Base-by-base conservation (phyloP, 148 eudicot genomes). In the Hydrangea macrophylla region DNA sequence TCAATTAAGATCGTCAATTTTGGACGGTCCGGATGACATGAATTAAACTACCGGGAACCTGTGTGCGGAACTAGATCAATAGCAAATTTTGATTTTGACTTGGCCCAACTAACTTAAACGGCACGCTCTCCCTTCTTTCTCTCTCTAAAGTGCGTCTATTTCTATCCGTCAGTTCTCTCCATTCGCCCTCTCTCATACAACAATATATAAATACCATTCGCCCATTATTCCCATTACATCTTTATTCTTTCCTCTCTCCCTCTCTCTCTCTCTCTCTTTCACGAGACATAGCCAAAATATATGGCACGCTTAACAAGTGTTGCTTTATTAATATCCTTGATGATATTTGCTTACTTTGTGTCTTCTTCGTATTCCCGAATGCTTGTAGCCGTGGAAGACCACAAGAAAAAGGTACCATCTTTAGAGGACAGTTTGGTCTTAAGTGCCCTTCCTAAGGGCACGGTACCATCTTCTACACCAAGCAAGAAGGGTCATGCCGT, bases 391-490 rank as follows among this genome's bases (percentile, higher is more conserved):
- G 18, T 56, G 11, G 33, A 55, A 24, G 23, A 33, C 32, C 9
- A n/a, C 27, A 23, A 26, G 12, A 27, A 25, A 17, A 33, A 11
- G 36, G 73, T 3, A 17, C 30, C 55, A 23, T 55, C 70, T 42
- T 28, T 11, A 6, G 50, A 57, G 25, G 64, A 3, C 5, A 70
- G 73, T 26, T 71, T 76, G 63, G 10, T 55, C 65, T 40, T 61
- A 27, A 25, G 13, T 60, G 55, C 74, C 59, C 75, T 82, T 62
- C 83, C 83, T 0, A 82, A 79, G 69, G 79, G 86, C 22, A 68
- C 27, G 1, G 55, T 20, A 3, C 67, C 48, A 10, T 25, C 22
- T 22, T 74, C 83, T 37, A 50, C 83, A n/a, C 74, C 83, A 0
- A 75, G 76, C 56, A 82, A 76, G 58, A 73, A 64, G 22, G 58